A percentile compares a stretch with the other conserved stretches of the same genome.
These are phyloP conservation scores for Elsinoe fawcettii DNA, from an alignment of 2,329 filamentous ascomycete species.

Conservation along the genomic window DNA sequence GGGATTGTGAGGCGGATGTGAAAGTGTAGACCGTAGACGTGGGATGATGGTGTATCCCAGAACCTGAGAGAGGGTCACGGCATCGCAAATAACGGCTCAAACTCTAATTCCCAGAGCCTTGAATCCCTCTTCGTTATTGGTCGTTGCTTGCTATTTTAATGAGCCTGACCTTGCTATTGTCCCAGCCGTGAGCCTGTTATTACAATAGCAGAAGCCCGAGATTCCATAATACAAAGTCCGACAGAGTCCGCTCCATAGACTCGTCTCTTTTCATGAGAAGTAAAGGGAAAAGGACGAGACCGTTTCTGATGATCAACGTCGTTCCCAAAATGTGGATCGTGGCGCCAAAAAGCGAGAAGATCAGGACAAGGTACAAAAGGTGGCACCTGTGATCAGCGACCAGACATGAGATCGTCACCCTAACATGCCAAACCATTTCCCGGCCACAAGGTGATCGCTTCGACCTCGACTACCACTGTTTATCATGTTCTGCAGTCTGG, in stretches of 20 bases:
- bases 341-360: background rate
- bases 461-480: background rate
- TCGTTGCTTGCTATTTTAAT: constrained; percentile 6
- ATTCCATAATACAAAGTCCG: background rate
- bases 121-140: background rate
- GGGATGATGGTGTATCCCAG: background rate
- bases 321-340: constrained; percentile 8
- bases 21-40: no score
- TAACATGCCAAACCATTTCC: background rate
- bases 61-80: background rate
- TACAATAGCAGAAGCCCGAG: background rate
- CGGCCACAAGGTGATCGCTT: background rate
- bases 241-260: background rate
- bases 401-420: background rate
- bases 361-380: background rate
- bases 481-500: no score
- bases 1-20: background rate
- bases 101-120: background rate
- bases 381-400: background rate
- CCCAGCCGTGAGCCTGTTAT: background rate
- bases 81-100: constrained; percentile 5
- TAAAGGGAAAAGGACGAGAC: background rate
- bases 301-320: constrained; percentile 11
- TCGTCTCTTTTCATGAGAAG: background rate
- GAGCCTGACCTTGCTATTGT: background rate